Base-by-base conservation (phyloP, 2,329 filamentous ascomycete species). In the Westerdykella aurantiaca region DNA sequence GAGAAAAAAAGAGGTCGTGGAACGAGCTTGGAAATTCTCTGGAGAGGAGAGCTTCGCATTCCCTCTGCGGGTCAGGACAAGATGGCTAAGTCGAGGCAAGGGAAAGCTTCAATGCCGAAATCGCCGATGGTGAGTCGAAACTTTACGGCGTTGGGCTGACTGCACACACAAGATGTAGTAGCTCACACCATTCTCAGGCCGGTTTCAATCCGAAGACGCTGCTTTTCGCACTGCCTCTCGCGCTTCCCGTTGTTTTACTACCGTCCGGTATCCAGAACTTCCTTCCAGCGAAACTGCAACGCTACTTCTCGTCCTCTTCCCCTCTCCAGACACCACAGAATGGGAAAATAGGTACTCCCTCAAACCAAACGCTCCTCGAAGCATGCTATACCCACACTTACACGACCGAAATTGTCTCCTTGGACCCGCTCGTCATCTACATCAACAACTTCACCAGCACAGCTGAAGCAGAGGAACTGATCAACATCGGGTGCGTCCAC, bases 371-470 rank as follows among this genome's bases (percentile, higher is more conserved):
- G 2, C 16, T 29, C 5, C 40, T 49, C 17, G 37, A 48, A 37
- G 43, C 45, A 37, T 60, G 57, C 37, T 23, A 45, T 7, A 18
- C 37, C 2, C 56, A 60, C 38, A 50, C 47, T n/a, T 58, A 59
- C 34, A 58, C 50, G 1, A 58, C 51, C n/a, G 51, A 59, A 34
- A 57, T 61, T 29, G 46, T 61, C 17, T 61, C 57, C 9, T 44
- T 58, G 2, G 48, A 55, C 31, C 57, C 56, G 4, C 45, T 61
- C 1, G 42, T 61, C 11, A 51, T 61, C 2, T 61, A 61, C 45
- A 59, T 59, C 50, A 61, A 57, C 42, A 58, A 59, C 43, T 61
- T 61, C 44, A 58, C 55, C 12, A 51, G 49, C 2, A 21, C 25
- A 5, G 40, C 33, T 10, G 57, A 61, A 47, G 51, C 56, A 2